Conservation (phyloP, 2,329 filamentous ascomycete genomes). For the Botrytis elliptica region DNA sequence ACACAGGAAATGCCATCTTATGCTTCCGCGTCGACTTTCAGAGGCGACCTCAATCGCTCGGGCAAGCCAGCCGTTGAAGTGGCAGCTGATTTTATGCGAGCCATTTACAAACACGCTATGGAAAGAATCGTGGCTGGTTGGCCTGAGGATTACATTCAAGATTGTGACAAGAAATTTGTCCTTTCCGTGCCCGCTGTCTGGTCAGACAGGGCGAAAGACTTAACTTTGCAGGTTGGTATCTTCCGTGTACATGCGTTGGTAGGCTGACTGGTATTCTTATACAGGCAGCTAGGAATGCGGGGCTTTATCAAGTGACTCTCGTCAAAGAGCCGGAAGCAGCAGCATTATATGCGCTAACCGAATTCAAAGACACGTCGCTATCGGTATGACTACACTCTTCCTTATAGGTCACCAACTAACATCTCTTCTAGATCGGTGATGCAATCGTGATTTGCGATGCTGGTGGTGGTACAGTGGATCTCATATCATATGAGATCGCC, state of each 20-base stretch:
- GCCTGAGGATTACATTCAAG: constrained; percentile 44
- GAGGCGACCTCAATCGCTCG: constrained; percentile 42
- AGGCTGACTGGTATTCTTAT: neutral
- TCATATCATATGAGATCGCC: constrained; percentile 37
- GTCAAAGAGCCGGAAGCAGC: constrained; percentile 31
- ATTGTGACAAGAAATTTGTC: constrained; percentile 52
- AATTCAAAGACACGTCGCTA: constrained; percentile 12
- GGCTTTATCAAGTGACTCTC: constrained; percentile 15
- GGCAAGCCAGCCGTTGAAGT: constrained; percentile 50
- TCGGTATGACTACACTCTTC: neutral
- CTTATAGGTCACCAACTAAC: neutral
- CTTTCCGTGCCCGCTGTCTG: constrained; percentile 60
- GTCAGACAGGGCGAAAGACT: constrained; percentile 54
- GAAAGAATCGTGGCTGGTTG: constrained; percentile 46
- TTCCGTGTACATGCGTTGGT: neutral
- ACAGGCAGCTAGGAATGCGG: constrained; percentile 25
- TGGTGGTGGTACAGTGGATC: constrained; percentile 40
- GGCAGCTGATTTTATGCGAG: constrained; percentile 39
- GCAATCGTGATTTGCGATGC: constrained; percentile 39
- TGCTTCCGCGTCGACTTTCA: constrained; percentile 20
- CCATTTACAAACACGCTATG: constrained; percentile 47
- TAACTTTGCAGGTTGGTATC: constrained; percentile 38
- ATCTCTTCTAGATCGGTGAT: constrained; percentile 27
- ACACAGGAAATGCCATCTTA: constrained; percentile 27
- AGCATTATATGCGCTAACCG: constrained; percentile 25